A percentile compares a stretch with the other conserved stretches of the same genome.
Evolutionary conservation across 2,329 filamentous ascomycete genomes (phyloP).

Genomic region (Colletotrichum higginsianum): DNA sequence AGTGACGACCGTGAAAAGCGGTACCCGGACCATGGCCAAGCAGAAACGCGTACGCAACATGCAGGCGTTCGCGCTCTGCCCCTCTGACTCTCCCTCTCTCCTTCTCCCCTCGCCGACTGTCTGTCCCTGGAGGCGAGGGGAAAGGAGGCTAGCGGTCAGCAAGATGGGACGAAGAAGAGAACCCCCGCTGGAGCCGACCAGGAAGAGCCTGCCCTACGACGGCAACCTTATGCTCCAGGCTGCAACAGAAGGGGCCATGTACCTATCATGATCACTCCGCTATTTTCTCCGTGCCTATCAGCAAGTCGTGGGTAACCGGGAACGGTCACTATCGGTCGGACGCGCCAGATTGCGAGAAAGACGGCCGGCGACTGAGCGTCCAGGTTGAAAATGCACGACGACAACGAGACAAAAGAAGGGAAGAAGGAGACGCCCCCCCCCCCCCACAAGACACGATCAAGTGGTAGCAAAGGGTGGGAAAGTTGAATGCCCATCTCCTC

Average conservation of each 20-base stretch:
- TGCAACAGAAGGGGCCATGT: slow-evolving; percentile 3
- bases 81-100: neutral
- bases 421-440: neutral
- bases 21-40: slow-evolving; percentile 9
- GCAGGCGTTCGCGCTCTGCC: neutral
- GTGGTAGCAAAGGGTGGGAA: slow-evolving; percentile 24
- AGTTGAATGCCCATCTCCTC: slow-evolving; percentile 28
- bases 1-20: slow-evolving; percentile 16
- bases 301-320: slow-evolving; percentile 1
- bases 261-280: slow-evolving; percentile 31
- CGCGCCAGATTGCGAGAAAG: slow-evolving; percentile 23
- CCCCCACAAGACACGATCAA: neutral
- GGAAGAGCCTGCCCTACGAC: slow-evolving; percentile 2
- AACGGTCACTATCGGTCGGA: slow-evolving; percentile 33
- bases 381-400: slow-evolving; percentile 28
- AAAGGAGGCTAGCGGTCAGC: slow-evolving; percentile 27
- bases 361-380: slow-evolving; percentile 31
- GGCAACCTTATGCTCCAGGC: slow-evolving; percentile 15
- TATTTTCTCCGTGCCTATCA: slow-evolving; percentile 26
- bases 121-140: neutral
- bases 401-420: slow-evolving; percentile 11
- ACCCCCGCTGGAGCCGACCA: slow-evolving; percentile 16
- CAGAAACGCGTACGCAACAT: slow-evolving; percentile 17
- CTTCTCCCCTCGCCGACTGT: neutral
- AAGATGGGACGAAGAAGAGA: slow-evolving; percentile 8